Evolutionary conservation across 2,329 filamentous ascomycete genomes (phyloP), one percentile per base, ranked within the genome.

Genomic region (Elsinoe fawcettii): DNA sequence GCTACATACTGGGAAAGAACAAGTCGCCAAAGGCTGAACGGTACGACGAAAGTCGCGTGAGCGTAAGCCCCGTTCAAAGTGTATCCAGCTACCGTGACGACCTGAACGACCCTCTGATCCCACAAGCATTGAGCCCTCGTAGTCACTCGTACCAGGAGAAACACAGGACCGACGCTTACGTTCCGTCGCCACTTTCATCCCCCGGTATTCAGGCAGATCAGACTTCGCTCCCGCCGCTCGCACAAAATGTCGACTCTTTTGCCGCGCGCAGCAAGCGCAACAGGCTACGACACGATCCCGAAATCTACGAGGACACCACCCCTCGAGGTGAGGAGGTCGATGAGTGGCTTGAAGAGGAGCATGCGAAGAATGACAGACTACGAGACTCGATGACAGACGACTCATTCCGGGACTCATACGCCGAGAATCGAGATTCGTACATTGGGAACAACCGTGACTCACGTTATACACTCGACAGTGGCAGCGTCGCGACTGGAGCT

Each of bases 21-120:
- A 43, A 36, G 18, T 56, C 54, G 6, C 25, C 39, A 2, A 34
- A 56, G 36, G 23, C 32, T 7, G 34, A 22, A 30, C 27, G 5
- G 20, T 34, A 57, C 4, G 47, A 54, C 5, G 51, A 60, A 2
- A 20, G 20, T 16, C 36, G 25, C 11, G 18, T 22, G 14, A 56
- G 51, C 25, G 14, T 71, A 84, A 96, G 91, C 67, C 92, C 92
- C 0, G 91, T 95, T 59, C 91, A 93, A 63, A 96, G 91, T 65
- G 88, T 96, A 14, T 92, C 90, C 9, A 93, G 91, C 61, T 92
- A 90, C 65, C 66, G 90, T 65, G 82, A 83, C 47, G 83, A 83
- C 22, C 58, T 54, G 16, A 55, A 32, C 20, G 66, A 68, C 34
- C 65, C 67, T 14, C 63, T 71, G 9, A 61, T 70, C 1, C 69